Percentiles rank a stretch among this genome's conserved stretches.
These are phyloP conservation scores for Hirschioporus abietinus DNA, from an alignment of 768 basidiomycete genomes.

Conservation along the genomic window DNA sequence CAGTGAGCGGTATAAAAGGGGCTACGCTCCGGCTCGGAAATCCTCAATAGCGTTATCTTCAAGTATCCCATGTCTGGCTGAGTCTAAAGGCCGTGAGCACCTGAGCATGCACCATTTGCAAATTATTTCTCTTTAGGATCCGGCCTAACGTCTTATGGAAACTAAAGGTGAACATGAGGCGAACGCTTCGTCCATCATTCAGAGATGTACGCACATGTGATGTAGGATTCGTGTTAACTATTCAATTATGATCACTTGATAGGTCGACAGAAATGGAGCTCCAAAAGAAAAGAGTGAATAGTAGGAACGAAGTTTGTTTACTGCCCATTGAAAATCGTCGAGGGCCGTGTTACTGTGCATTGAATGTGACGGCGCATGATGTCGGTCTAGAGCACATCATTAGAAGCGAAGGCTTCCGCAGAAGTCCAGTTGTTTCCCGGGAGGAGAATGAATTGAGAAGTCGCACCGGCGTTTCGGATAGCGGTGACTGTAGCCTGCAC, in stretches of 20 bases:
- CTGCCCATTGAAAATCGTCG: slow-evolving; percentile 44
- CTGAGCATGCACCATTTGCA: not conserved
- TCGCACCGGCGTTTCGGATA: slow-evolving; percentile 53
- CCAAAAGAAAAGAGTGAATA: too few species aligned
- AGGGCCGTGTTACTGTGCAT: too few species aligned
- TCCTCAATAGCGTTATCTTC: too few species aligned
- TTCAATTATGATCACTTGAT: not conserved
- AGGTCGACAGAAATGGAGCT: not conserved
- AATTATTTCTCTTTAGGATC: not conserved
- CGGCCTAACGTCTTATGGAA: not conserved
- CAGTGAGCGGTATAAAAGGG: too few species aligned
- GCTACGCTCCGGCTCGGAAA: too few species aligned
- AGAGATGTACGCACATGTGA: not conserved
- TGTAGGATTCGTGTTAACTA: not conserved
- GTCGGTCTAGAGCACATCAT: too few species aligned
- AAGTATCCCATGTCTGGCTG: too few species aligned
- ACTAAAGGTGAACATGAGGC: not conserved
- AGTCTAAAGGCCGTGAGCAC: too few species aligned
- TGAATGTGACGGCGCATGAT: too few species aligned
- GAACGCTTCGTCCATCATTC: not conserved
- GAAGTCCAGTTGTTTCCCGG: slow-evolving; percentile 56
- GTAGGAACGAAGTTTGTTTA: too few species aligned
- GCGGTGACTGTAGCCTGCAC: slow-evolving; percentile 60
- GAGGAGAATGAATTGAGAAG: slow-evolving; percentile 48
- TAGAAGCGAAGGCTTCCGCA: slow-evolving; percentile 43